phyloP scores from a whole-genome alignment of 208 protist genomes.

The Trichomonas vaginalis region DNA sequence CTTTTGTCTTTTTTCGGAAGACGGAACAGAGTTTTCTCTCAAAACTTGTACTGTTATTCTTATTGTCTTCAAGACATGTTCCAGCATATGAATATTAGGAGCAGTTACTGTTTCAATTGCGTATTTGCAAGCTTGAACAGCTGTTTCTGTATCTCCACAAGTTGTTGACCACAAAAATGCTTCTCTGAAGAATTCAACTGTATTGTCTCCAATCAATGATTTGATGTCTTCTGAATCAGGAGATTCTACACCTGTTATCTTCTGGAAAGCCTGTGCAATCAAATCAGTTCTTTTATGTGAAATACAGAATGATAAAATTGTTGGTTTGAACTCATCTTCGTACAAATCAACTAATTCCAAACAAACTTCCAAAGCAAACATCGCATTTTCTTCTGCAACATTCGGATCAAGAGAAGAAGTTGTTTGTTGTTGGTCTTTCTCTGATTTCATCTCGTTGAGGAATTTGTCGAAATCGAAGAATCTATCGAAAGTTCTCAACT shows the following conservation, averaged over 20 bases:
- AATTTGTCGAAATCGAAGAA: not conserved
- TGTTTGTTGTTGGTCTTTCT: not conserved
- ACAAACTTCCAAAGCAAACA: not conserved
- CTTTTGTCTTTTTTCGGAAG: not conserved
- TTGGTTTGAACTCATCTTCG: not conserved
- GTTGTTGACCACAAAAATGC: not conserved
- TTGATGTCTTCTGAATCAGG: not conserved
- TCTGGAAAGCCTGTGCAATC: not conserved
- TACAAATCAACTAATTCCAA: not conserved
- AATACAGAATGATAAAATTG: not conserved
- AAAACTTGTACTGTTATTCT: not conserved
- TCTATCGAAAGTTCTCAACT: not conserved
- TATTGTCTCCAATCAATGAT: not conserved
- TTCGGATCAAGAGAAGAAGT: not conserved
- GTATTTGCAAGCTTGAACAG: not conserved
- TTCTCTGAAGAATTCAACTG: not conserved
- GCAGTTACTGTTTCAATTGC: not conserved
- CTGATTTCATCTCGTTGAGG: not conserved
- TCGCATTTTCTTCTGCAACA: not conserved
- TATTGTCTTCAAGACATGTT: not conserved
- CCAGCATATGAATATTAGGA: not conserved
- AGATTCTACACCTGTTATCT: not conserved
- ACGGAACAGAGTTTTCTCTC: not conserved
- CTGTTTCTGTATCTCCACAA: not conserved
- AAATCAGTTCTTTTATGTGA: not conserved